Base-by-base conservation (phyloP, 1,139 yeast species). In the Sugiyamaella novakii region DNA sequence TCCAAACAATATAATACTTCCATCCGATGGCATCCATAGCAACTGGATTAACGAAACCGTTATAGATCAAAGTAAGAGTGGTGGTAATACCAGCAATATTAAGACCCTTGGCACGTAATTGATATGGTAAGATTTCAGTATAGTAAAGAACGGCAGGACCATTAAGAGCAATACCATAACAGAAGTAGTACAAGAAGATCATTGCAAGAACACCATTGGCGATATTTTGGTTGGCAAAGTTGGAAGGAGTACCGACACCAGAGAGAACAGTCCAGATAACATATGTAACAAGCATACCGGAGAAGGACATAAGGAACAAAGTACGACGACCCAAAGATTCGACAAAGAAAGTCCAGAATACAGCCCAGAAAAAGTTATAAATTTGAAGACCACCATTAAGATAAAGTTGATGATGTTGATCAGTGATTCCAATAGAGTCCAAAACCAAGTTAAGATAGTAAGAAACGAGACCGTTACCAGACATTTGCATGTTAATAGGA, bases 321-420 rank as follows among this genome's bases (percentile, higher is more conserved):
- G 58, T 75, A 76, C 82, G 50, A 25, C 57, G 48, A 14, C 55
- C 55, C 34, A 38, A 46, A 58, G 42, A 31, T 17, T 50, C 53
- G n/a, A 48, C 54, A 24, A 54, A 21, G 11, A 37, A 30, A 15
- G 55, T 50, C 34, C 88, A 75, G 57, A 91, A 84, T 49, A 91
- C 81, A n/a, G 89, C 81, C 55, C 84, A 78, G 12, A 95, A 95
- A 96, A 96, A 88, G 3, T 87, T 82, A 35, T 81, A 73, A 6
- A 83, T 81, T 29, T 57, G 47, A 14, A 72, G 64, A 18, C 75
- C 71, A 3, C 68, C 67, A 40, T 57, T 57, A 43, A 56, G 54
- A 17, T 47, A 49, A 3, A 56, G 49, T 46, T 57, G 60, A 19
- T 43, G 43, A 14, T 47, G 51, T 12, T 50, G 42, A 33, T 49